phyloP scores from a whole-genome alignment of 345 rosid genomes.

The Garcia nutans region DNA sequence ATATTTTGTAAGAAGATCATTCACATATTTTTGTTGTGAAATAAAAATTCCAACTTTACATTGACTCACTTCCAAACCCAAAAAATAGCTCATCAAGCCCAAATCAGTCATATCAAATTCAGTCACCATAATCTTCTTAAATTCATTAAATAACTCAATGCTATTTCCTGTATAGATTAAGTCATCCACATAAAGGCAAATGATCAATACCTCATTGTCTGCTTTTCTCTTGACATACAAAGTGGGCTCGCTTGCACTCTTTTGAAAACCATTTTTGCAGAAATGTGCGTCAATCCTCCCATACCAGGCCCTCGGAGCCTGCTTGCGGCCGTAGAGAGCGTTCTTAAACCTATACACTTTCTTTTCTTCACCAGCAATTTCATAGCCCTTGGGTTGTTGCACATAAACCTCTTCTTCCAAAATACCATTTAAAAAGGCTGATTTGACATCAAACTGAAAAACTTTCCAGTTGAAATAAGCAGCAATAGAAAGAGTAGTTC shows the following conservation, averaged over 20 bases:
- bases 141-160: neutral
- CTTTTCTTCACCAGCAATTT: neutral
- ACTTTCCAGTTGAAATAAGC: neutral
- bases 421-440: neutral
- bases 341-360: neutral
- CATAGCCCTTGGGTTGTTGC: neutral
- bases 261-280: neutral
- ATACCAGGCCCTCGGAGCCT: neutral
- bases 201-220: neutral
- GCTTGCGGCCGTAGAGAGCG: neutral
- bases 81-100: neutral
- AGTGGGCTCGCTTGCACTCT: neutral
- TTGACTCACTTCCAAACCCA: neutral
- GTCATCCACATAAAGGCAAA: neutral
- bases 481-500: neutral
- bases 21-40: neutral
- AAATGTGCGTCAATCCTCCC: neutral
- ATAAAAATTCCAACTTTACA: neutral
- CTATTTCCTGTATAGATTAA: neutral
- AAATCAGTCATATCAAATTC: neutral
- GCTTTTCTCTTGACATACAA: neutral
- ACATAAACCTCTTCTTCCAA: neutral
- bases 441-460: neutral
- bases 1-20: slow-evolving; percentile 6
- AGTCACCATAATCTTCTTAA: neutral